Conservation (phyloP, 441 rosid species). For the Manihot esculenta region DNA sequence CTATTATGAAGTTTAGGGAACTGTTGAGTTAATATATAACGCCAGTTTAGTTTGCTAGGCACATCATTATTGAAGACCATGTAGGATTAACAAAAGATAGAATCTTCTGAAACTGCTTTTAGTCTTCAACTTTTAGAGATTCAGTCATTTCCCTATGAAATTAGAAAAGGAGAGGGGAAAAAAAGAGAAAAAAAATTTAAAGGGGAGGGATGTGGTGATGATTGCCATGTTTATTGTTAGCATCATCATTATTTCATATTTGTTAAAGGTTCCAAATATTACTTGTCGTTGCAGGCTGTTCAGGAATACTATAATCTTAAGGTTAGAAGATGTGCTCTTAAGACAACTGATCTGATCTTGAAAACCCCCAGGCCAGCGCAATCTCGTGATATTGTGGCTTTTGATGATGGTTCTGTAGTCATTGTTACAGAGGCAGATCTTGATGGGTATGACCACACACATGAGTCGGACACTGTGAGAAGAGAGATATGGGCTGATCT, state of each 20-base stretch:
- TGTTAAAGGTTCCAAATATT: neutral
- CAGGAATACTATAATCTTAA: slow-evolving; percentile 58
- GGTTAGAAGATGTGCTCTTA: slow-evolving; percentile 37
- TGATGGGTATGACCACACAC: slow-evolving; percentile 62
- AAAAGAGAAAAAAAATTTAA: neutral
- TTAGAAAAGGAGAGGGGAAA: neutral
- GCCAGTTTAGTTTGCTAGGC: neutral
- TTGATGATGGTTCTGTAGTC: slow-evolving; percentile 83
- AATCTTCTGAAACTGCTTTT: neutral
- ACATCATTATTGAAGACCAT: neutral
- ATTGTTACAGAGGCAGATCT: slow-evolving; percentile 77
- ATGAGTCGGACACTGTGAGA: slow-evolving; percentile 35
- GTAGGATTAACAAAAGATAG: neutral
- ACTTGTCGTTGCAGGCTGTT: slow-evolving; percentile 65
- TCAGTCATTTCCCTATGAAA: neutral
- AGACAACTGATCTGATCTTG: slow-evolving; percentile 28
- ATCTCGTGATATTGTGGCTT: slow-evolving; percentile 48
- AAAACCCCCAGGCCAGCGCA: slow-evolving; percentile 32
- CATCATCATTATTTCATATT: neutral
- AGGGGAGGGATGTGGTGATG: neutral
- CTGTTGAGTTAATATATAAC: neutral
- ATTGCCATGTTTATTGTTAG: neutral
- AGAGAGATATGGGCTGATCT: slow-evolving; percentile 76
- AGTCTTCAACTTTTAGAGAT: neutral
- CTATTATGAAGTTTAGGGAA: neutral